Evolutionary conservation across 495 filamentous ascomycete genomes (phyloP).

Genomic region (Xylaria telfairii): DNA sequence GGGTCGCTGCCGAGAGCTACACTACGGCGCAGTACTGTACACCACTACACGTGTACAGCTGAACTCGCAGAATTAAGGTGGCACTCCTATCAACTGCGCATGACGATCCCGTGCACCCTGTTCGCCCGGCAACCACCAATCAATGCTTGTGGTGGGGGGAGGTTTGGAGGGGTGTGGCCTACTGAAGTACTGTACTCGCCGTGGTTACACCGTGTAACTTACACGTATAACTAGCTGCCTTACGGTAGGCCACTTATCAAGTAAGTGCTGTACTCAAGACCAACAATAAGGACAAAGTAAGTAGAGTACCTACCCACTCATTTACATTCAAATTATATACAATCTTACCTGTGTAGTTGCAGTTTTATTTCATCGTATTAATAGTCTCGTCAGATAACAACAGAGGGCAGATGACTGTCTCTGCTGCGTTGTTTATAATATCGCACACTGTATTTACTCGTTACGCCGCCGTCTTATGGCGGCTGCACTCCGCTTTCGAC

Average conservation of each 20-base stretch:
- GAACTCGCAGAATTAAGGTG: slow-evolving; percentile 2
- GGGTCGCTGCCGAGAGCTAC: slow-evolving; percentile 1
- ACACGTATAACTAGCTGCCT: no score
- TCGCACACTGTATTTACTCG: neutral
- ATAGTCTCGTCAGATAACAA: neutral
- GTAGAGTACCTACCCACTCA: no score
- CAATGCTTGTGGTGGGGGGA: slow-evolving; percentile 25
- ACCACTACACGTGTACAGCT: neutral
- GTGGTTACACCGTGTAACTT: no score
- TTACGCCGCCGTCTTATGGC: neutral
- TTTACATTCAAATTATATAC: neutral
- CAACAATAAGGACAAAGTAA: no score
- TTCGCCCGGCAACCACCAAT: slow-evolving; percentile 40
- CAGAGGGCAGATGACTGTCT: no score
- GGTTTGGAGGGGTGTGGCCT: slow-evolving; percentile 29
- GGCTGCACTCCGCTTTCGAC: neutral
- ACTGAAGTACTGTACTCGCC: no score
- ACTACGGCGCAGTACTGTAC: no score
- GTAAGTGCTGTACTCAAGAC: no score
- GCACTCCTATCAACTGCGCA: slow-evolving; percentile 4
- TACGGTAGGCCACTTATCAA: no score
- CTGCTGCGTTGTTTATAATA: neutral
- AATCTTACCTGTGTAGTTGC: neutral
- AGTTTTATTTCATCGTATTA: neutral
- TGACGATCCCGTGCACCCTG: slow-evolving; percentile 17